Percentiles rank a stretch among this genome's conserved stretches.
Conservation (phyloP, 2,329 filamentous ascomycete species). For the Penicillium sp. region DNA sequence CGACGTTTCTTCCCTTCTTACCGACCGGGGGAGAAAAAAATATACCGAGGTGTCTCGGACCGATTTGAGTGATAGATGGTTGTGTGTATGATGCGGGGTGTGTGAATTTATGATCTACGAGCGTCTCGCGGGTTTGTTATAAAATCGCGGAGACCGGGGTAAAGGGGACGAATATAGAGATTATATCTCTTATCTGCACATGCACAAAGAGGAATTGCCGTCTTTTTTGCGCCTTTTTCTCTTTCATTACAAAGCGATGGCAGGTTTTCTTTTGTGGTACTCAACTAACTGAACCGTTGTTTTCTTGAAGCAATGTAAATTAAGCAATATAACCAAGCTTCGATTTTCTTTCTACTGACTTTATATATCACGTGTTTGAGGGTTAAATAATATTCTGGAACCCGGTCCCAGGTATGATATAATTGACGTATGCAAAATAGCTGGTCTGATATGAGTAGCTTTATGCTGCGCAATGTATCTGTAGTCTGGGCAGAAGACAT, state of each 20-base stretch:
- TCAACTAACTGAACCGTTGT: constrained; percentile 1
- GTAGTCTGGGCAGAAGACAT: no score
- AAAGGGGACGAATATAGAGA: background rate
- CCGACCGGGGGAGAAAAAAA: background rate
- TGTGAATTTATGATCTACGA: background rate
- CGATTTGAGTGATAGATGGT: background rate
- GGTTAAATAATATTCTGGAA: no score
- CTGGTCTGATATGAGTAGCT: no score
- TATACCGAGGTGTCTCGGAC: background rate
- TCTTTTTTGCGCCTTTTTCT: background rate
- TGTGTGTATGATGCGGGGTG: background rate
- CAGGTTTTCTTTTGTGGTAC: constrained; percentile 10
- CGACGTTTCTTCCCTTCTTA: background rate
- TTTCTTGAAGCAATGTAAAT: constrained; percentile 12
- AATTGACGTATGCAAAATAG: no score
- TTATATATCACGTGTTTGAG: no score
- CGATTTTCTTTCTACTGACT: background rate
- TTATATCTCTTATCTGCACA: background rate
- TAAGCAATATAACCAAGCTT: constrained; percentile 10
- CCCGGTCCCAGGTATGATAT: no score
- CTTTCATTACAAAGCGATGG: background rate
- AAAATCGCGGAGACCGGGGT: no score
- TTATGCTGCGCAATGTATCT: no score
- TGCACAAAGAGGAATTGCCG: background rate
- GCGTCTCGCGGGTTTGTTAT: background rate